Base-by-base conservation (phyloP, 2,329 filamentous ascomycete genomes). In the Xenosphaeropsis pyriputrescens region DNA sequence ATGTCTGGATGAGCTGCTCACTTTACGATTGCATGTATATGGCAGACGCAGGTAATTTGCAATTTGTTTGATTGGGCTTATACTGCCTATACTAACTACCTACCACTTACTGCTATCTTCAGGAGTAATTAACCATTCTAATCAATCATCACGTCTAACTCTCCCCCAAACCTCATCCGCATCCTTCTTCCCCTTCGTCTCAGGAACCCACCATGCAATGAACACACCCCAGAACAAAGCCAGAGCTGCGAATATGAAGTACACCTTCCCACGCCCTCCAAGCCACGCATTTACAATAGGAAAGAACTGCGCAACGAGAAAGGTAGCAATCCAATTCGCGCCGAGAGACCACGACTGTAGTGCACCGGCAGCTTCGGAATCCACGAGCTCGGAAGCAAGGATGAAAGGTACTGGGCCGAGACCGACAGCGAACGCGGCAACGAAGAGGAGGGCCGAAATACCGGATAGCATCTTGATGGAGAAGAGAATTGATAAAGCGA, bases 321-420 rank as follows among this genome's bases (percentile, higher is more conserved):
- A 96, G 0, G 89, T 96, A 1, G 86, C 82, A 18, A 85, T 67
- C 67, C 93, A 96, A 57, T 91, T 96, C 12, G 84, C 80, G 2
- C 76, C 85, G 17, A 96, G 61, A 1, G 80, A 83, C 72, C 86
- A 93, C 41, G 81, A 88, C 57, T 98, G 91, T 1, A 85, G 82
- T 0, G 89, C 85, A 1, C 89, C 88, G 0, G 95, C 86, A 0
- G 89, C 91, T 54, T 94, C 85, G 11, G 85, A 79, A 0, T 79
- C 82, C 1, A 96, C 91, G 2, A 96, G 72, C 58, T 96, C 91
- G 2, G 84, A 88, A 0, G 88, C 80, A 34, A 98, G 69, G 47
- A 96, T 93, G 57, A 96, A 98, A 0, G 91, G 91, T 1, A 98
- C 85, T 0, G 91, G 91, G 0, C 91, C 91, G 0, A 98, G 70